A percentile compares a stretch with the other conserved stretches of the same genome.
phyloP scores from a whole-genome alignment of 2,329 filamentous ascomycete genomes.

The Elsinoe perseae region DNA sequence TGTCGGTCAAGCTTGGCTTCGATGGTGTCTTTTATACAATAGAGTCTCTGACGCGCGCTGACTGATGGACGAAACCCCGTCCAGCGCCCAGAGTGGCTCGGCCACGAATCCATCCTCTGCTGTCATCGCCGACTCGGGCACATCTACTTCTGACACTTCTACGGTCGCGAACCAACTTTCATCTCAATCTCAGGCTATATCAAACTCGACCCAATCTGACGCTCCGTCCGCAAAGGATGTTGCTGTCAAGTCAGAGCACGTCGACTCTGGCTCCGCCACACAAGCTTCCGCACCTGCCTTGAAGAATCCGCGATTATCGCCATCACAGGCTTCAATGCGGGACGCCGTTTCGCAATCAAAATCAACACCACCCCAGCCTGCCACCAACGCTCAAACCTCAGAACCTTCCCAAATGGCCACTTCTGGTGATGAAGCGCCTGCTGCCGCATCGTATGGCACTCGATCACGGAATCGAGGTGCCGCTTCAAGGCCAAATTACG shows the following conservation, averaged over 20 bases:
- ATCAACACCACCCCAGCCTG: slow-evolving; percentile 4
- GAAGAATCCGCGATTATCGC: slow-evolving; percentile 1
- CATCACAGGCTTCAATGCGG: slow-evolving; percentile 3
- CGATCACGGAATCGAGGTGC: slow-evolving; percentile 83
- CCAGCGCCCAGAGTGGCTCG: slow-evolving; percentile 11
- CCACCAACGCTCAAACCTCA: neutral
- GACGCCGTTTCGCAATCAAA: slow-evolving; percentile 9
- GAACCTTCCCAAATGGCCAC: slow-evolving; percentile 10
- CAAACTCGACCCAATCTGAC: neutral
- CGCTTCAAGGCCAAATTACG: slow-evolving; percentile 81
- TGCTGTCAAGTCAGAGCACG: slow-evolving; percentile 4
- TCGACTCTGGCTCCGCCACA: slow-evolving; percentile 9
- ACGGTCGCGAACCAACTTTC: slow-evolving; percentile 1
- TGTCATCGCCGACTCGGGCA: slow-evolving; percentile 6
- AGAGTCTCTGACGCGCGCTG: slow-evolving; percentile 11
- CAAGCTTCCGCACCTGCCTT: slow-evolving; percentile 2
- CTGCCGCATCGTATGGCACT: slow-evolving; percentile 72
- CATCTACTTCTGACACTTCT: slow-evolving; percentile 14
- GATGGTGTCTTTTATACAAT: slow-evolving; percentile 12
- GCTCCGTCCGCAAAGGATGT: slow-evolving; percentile 5
- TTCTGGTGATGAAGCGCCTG: slow-evolving; percentile 23
- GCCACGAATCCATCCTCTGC: neutral
- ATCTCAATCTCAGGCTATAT: neutral
- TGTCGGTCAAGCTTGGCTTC: slow-evolving; percentile 3
- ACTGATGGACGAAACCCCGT: slow-evolving; percentile 10